Conservation (phyloP, 2,329 filamentous ascomycete species). For the Aspergillus ibericus region DNA sequence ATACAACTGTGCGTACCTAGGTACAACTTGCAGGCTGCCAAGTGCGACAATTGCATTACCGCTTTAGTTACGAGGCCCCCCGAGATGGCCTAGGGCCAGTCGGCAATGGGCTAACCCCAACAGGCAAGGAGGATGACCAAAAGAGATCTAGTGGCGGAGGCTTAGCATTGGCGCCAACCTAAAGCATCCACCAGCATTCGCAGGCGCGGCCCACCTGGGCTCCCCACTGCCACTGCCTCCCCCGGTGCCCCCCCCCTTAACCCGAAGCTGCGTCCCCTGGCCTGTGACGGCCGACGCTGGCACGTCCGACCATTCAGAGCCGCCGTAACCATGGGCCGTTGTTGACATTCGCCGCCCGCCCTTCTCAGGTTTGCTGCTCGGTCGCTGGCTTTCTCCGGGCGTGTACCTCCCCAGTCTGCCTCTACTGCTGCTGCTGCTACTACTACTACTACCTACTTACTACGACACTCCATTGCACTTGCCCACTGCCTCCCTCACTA, state of each 20-base stretch:
- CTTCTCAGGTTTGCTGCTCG: conserved; percentile 15
- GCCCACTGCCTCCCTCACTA: conserved; percentile 3
- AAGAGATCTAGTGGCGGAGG: conserved; percentile 17
- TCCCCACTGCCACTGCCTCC: background rate
- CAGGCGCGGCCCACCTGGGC: background rate
- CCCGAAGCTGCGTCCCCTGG: conserved; percentile 4
- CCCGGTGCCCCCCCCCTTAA: conserved; percentile 6
- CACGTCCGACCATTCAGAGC: background rate
- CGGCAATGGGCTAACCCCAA: background rate
- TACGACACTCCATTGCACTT: background rate
- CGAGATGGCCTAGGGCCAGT: background rate
- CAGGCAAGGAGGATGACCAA: background rate
- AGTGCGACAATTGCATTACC: too few species aligned
- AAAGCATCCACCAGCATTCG: conserved; percentile 5
- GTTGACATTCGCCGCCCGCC: conserved; percentile 14
- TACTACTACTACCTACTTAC: background rate
- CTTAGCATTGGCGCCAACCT: conserved; percentile 20
- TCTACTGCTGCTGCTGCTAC: background rate
- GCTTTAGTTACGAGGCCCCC: background rate
- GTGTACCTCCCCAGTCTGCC: background rate
- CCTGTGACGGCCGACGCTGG: conserved; percentile 2
- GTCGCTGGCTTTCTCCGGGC: conserved; percentile 7
- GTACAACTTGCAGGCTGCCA: too few species aligned
- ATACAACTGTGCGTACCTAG: background rate
- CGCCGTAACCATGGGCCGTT: conserved; percentile 18